Evolutionary conservation across 2,329 filamentous ascomycete species (phyloP), one percentile per base, ranked within the genome.

Genomic region (Incumbomyces delicatus): DNA sequence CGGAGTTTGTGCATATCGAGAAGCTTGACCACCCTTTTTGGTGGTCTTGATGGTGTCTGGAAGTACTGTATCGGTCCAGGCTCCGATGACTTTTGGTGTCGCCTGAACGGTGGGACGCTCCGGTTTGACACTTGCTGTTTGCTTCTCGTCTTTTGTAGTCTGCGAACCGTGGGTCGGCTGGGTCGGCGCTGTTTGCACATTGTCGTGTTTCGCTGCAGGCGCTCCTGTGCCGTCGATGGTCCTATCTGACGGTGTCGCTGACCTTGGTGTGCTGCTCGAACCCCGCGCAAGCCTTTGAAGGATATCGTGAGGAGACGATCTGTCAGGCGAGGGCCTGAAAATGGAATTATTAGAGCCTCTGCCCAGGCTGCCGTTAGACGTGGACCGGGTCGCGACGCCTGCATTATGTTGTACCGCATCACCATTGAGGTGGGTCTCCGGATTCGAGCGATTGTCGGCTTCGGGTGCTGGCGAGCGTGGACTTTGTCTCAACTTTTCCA

Each of bases 31-130:
- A 11, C 31, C 32, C 35, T 46, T 43, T 31, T 48, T 57, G 27
- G 40, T 41, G 2, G 54, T 52, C 43, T 54, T 57, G 32, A 56
- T 41, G 1, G 56, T 58, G 33, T 68, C 66, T 11, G 67, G 66
- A 53, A 69, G 56, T 2, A 69, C 68, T 1, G 69, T 72, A 52
- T 72, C 68, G 30, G 70, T 64, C 67, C 67, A 72, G 2, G 67
- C 68, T 11, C 69, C 69, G 14, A 63, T 64, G 8, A 70, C 66
- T 32, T 64, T 60, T 2, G 69, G 69, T 1, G 69, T 72, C 51
- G 69, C 67, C 30, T 65, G 62, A 31, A 42, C 20, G 2, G 16
- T 18, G 40, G 11, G n/a, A 29, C 13, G 33, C 33, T 17, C 34
- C 14, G 4, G 22, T 8, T 27, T 27, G 22, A 8, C 22, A 27